Evolutionary conservation across 805 yeast genomes (phyloP), one percentile per base, ranked within the genome.

Genomic region (Saccharomycopsis oosterbeekiorum): DNA sequence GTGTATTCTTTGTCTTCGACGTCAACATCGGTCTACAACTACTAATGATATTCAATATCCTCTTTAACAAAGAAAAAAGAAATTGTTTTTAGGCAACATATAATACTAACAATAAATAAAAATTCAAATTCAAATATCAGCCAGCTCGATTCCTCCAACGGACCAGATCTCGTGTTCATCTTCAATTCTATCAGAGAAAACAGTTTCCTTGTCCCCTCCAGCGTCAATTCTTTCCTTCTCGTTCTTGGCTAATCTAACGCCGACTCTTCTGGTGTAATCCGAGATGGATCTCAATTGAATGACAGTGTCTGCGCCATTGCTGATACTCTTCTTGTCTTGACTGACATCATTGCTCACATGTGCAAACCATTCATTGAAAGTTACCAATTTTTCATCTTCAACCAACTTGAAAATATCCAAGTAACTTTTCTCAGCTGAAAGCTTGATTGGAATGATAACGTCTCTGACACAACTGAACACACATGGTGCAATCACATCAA

Each of bases 391-490:
- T 10, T 75, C 80, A 65, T 88, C 96, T 34, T 86, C 89, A 39
- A 88, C 85, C 67, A 93, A 75, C 56, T 80, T 77, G 73, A 91
- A 86, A 17, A 90, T 70, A 1, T 89, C 83, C 66, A 92, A 71
- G 71, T 81, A 91, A 0, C 96, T 91, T 75, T 89, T 89, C 71
- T 93, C 99, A 8, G 97, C 97, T 1, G 97, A 97, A 64, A 93
- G 78, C 69, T 91, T 92, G 67, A 93, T 85, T 4, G 99, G 97
- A 68, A 93, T 89, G 56, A 89, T 78, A n/a, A 85, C 79, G 69
- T 92, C 97, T 66, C 99, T 80, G 50, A 93, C 86, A 70, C 94
- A 85, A 0, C 86, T 76, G 71, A 93, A 93, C 1, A 91, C 84
- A 12, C 89, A 77, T 14, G 94, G 89, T 2, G 80, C 89, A 58